Conservation (phyloP, 805 yeast species). For the Teunomyces kruisii region DNA sequence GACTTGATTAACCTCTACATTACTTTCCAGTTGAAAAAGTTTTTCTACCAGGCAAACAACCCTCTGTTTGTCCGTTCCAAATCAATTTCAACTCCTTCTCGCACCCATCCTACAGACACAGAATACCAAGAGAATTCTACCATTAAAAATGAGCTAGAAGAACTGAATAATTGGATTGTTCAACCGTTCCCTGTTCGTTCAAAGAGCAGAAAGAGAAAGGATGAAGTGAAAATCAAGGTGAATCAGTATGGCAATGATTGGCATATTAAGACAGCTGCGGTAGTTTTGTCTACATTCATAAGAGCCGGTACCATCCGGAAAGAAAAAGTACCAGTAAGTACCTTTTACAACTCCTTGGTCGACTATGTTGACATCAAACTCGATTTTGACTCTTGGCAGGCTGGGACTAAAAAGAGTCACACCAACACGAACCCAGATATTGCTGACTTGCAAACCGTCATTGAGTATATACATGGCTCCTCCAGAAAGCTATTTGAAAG, state of each 20-base stretch:
- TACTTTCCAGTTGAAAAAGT: constrained; percentile 68
- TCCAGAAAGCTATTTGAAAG: constrained; percentile 16
- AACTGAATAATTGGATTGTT: constrained; percentile 2
- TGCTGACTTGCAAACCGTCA: constrained; percentile 39
- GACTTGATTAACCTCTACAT: constrained; percentile 74
- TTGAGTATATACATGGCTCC: constrained; percentile 50
- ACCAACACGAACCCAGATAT: constrained; percentile 5
- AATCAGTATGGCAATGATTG: constrained; percentile 76
- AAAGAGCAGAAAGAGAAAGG: constrained; percentile 6
- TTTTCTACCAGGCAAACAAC: constrained; percentile 41
- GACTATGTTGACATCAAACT: constrained; percentile 74
- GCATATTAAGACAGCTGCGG: constrained; percentile 71
- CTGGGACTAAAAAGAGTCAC: constrained; percentile 24
- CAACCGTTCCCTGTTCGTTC: neutral
- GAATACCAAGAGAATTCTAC: constrained; percentile 24
- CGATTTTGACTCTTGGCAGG: constrained; percentile 87
- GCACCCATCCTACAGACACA: constrained; percentile 7
- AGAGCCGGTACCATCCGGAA: constrained; percentile 47
- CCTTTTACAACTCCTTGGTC: constrained; percentile 75
- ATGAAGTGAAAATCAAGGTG: constrained; percentile 40
- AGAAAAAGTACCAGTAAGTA: constrained; percentile 30
- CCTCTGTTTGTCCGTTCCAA: constrained; percentile 15
- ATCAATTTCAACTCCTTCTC: neutral
- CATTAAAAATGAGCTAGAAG: constrained; percentile 19
- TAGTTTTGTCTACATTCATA: constrained; percentile 54